Evolutionary conservation across 257 asterid species (phyloP).

Genomic region (Penstemon davidsonii): DNA sequence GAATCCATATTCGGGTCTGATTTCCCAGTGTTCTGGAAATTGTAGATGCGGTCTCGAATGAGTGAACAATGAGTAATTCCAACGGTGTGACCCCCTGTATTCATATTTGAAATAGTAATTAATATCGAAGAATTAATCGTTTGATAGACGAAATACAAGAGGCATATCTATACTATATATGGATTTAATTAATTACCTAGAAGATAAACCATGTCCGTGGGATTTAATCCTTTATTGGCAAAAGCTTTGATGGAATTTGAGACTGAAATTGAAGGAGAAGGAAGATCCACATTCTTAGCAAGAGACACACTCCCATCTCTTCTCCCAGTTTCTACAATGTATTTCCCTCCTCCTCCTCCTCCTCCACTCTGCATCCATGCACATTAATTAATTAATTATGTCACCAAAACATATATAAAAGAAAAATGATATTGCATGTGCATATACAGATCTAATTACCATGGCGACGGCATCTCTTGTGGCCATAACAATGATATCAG

Average conservation of each 20-base stretch:
- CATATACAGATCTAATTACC: constrained; percentile 12
- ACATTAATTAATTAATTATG: background rate
- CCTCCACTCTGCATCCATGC: constrained; percentile 44
- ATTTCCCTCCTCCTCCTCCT: constrained; percentile 12
- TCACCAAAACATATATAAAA: background rate
- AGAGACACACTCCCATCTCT: constrained; percentile 46
- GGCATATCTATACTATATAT: too few relatives aligned
- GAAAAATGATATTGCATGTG: background rate
- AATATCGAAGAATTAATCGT: background rate
- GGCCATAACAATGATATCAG: constrained; percentile 58
- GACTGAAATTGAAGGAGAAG: constrained; percentile 48
- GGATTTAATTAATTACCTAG: constrained; percentile 38
- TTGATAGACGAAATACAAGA: background rate
- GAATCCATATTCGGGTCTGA: constrained; percentile 58
- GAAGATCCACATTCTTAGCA: constrained; percentile 45
- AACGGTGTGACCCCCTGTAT: constrained; percentile 66
- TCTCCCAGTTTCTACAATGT: constrained; percentile 53
- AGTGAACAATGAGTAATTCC: constrained; percentile 61
- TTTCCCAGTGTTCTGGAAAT: constrained; percentile 40
- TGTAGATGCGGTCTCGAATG: constrained; percentile 51
- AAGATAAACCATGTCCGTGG: constrained; percentile 58
- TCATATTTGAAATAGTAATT: too few relatives aligned
- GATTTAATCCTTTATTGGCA: constrained; percentile 37
- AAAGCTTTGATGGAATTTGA: constrained; percentile 39
- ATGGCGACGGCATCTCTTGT: constrained; percentile 52